Base-by-base conservation (phyloP, 2,329 filamentous ascomycete genomes). In the Penicillium sp. region DNA sequence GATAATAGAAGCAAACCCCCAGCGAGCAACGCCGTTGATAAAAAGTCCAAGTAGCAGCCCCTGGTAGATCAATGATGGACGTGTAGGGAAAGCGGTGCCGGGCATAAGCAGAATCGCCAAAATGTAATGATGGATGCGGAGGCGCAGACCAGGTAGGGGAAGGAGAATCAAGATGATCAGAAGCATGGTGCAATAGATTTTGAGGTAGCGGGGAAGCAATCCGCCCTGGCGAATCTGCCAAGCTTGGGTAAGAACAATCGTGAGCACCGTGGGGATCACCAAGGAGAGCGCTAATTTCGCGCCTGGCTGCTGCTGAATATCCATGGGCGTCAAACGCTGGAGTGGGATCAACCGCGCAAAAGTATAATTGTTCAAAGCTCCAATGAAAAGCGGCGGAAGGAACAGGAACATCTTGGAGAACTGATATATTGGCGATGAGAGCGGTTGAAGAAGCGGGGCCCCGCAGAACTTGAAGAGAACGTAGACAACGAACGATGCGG, bases 91-190 rank as follows among this genome's bases (percentile, higher is more conserved):
- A 46, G 83, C 84, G 0, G 93, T 97, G 0, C 91, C 93, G 0
- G 91, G 89, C 4, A 97, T 80, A 0, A 98, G 79, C 0, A 97
- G 76, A 12, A 98, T 80, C 1, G 86, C 90, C 4, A 97, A 77
- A 56, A 97, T 88, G 66, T 97, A 98, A 69, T 98, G 93, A 66
- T 98, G 93, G 49, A 98, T 90, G 29, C 93, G 84, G 43, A 98
- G 78, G 54, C 84, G 87, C 44, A 95, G 81, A 6, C 83, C 81
- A 0, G 92, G 92, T 5, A 95, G 72, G 1, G 80, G 73, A 10
- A 95, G 76, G 29, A 87, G 79, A 43, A 90, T 72, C 27, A 93
- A 64, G 31, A 97, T 81, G n/a, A 76, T 77, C 2, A 75, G 66
- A 1, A 82, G 72, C 55, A 95, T 81, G 4, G 88, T 74, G 20